Base-by-base conservation (phyloP, 1,139 yeast genomes). In the Yamadazyma dendronema region DNA sequence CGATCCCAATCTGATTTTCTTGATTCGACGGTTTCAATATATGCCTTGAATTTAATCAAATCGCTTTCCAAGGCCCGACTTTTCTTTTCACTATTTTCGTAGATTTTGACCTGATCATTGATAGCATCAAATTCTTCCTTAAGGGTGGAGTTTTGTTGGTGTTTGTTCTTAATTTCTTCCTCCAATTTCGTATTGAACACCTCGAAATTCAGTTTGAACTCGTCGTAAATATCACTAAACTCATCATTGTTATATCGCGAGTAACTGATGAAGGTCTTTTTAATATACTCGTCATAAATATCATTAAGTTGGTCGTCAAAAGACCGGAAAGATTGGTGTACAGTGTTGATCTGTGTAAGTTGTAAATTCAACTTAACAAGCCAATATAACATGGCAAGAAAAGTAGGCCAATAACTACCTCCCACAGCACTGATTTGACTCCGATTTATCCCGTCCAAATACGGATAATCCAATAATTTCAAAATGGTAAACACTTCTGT, bases 401-500 rank as follows among this genome's bases (percentile, higher is more conserved):
- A 84, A 16, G 77, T 75, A 13, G 88, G 90, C 97, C 97, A 88
- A 51, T 83, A 83, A 41, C 84, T 84, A 1, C 96, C 95, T 2
- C 96, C 96, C 6, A 88, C 96, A 0, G 96, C 96, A 34, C 90
- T 81, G 24, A 89, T 81, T 55, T 87, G 95, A 1, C 92, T 82
- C 52, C 89, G 79, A 57, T 83, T 85, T 31, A 89, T 81, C 0
- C 85, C 71, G 31, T 86, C 95, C 40, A 88, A 59, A 56, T 83
- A 87, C 1, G 97, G 97, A 53, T 89, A 90, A 36, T 77, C 77
- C 43, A 88, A 60, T 23, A 72, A 70, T 52, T 79, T 81, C 47
- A 90, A 62, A 12, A 87, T 63, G 15, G 75, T 71, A 48, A 81
- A 82, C 9, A 89, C 86, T 45, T 90, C 97, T 37, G 77, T 73